Conservation (phyloP, 257 asterid species). For the Jacaranda mimosifolia region DNA sequence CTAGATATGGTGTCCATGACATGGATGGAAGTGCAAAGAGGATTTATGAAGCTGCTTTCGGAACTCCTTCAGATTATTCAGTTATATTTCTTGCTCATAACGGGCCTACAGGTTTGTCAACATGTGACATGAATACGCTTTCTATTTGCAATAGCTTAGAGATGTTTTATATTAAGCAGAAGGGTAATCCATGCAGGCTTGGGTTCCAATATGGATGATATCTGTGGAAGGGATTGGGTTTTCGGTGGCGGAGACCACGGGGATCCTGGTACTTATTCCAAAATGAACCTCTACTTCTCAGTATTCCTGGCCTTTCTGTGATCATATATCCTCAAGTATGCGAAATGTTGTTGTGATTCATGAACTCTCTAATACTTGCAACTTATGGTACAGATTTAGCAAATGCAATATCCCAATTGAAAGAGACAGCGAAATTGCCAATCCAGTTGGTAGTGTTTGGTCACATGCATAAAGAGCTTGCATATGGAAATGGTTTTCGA, state of each 20-base stretch:
- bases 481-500: conserved; percentile 70
- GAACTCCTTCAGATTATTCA: conserved; percentile 77
- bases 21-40: conserved; percentile 77
- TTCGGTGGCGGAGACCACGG: conserved; percentile 90
- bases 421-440: conserved; percentile 54
- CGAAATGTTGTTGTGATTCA: neutral
- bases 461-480: conserved; percentile 90
- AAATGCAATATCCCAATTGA: conserved; percentile 66
- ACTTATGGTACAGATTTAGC: conserved; percentile 76
- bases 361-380: conserved; percentile 1
- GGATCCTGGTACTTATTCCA: conserved; percentile 75
- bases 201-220: conserved; percentile 76
- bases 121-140: conserved; percentile 18
- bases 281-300: conserved; percentile 12
- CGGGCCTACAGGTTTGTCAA: conserved; percentile 81
- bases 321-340: neutral
- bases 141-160: conserved; percentile 18
- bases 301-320: neutral
- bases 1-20: conserved; percentile 74
- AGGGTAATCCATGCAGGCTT: conserved; percentile 60
- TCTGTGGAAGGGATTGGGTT: conserved; percentile 89
- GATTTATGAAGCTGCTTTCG: conserved; percentile 69
- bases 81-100: conserved; percentile 90
- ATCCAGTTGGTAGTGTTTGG: conserved; percentile 92
- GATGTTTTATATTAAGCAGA: conserved; percentile 28